Base-by-base conservation (phyloP, 2,329 filamentous ascomycete genomes). In the Zasmidium citrigriseum region DNA sequence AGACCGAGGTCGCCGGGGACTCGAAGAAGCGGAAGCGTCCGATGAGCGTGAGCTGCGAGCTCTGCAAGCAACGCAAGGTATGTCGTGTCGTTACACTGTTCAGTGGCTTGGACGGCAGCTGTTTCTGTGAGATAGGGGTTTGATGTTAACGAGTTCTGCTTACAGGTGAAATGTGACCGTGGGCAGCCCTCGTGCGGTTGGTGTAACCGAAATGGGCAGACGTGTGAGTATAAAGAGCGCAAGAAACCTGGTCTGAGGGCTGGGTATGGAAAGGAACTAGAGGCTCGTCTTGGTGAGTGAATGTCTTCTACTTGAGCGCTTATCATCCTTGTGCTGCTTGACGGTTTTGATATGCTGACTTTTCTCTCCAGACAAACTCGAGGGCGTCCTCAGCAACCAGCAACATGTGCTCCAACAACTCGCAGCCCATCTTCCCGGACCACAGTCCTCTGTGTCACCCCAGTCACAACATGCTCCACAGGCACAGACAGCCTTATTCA, bases 21-120 rank as follows among this genome's bases (percentile, higher is more conserved):
- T 63, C 66, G 51, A 72, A 75, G 51, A 83, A 83, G 70, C 78
- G 80, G 60, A 81, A 80, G 70, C 73, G 82, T 25, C 69, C 67
- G 50, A 65, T 67, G 62, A 64, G 67, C 51, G 82, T 84, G 29
- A 82, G 79, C 67, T 84, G 90, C 70, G 90, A 93, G 76, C 81
- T 89, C 52, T 91, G 89, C 78, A 92, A 93, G 75, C 86, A 89
- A 73, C 81, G 90, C 77, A 93, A 93, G 81, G 89, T 91, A 53
- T 76, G 60, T 63, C 23, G n/a, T 29, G 20, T 57, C 52, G 18
- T 54, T 29, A 44, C 51, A 52, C 27, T 41, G 29, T 11, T 34
- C 44, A 44, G 55, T 24, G 23, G 16, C 38, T 22, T 25, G 45
- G n/a, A n/a, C n/a, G n/a, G n/a, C n/a, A n/a, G n/a, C n/a, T n/a